Conservation (phyloP, 108 stramenopile genomes). For the Parietichytrium sp. region DNA sequence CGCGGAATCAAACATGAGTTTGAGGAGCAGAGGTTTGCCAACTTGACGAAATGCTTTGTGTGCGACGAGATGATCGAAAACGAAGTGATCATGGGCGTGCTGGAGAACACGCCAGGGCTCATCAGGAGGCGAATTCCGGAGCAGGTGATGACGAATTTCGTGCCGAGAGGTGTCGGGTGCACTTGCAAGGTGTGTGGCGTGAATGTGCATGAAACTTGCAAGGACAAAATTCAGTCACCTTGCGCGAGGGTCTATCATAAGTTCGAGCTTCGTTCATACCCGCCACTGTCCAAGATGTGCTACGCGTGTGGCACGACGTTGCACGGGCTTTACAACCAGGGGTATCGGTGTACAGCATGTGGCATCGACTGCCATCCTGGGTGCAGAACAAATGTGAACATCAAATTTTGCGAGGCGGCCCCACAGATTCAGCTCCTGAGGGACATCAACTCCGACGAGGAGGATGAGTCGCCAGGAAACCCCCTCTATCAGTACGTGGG, state of each 20-base stretch:
- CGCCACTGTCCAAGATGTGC: neutral
- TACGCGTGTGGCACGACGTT: constrained; percentile 23
- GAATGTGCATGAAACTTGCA: neutral
- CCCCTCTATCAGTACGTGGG: constrained; percentile 7
- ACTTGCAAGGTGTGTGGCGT: constrained; percentile 21
- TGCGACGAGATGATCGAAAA: constrained; percentile 32
- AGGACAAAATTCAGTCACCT: neutral
- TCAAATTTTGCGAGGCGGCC: neutral
- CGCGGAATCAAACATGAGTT: too few species aligned
- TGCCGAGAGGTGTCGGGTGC: constrained; percentile 20
- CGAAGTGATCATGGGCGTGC: neutral
- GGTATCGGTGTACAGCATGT: constrained; percentile 14
- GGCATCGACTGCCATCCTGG: neutral
- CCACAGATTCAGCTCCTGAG: neutral
- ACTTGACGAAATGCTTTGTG: constrained; percentile 30
- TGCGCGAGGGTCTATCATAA: neutral
- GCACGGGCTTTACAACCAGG: constrained; percentile 21
- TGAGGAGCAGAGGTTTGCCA: neutral
- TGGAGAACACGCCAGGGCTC: neutral
- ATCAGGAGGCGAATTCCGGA: neutral
- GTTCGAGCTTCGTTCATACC: constrained; percentile 21
- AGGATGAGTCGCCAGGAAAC: too few species aligned
- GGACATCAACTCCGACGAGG: neutral
- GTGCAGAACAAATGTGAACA: constrained; percentile 18
- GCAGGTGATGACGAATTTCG: neutral